A percentile compares a stretch with the other conserved stretches of the same genome.
phyloP scores from a whole-genome alignment of 306 rosid genomes.

The Vigna angularis region DNA sequence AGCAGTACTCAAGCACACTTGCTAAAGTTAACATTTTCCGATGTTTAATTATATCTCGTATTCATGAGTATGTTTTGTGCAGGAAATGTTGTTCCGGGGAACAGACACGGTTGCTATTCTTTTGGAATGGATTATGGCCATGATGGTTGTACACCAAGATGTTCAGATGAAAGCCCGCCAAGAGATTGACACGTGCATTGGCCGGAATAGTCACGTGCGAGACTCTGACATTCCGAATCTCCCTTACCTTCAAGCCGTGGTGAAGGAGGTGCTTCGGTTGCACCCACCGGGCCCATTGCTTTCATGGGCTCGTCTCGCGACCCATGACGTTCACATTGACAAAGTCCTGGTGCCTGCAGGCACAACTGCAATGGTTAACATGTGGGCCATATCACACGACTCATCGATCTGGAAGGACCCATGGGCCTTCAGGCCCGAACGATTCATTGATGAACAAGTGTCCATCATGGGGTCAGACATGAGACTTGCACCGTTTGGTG shows the following conservation, averaged over 20 bases:
- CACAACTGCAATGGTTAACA: conserved; percentile 82
- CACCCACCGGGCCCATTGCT: conserved; percentile 85
- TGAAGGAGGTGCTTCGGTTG: conserved; percentile 74
- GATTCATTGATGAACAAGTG: conserved; percentile 67
- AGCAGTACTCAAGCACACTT: not conserved
- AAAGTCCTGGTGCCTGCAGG: conserved; percentile 73
- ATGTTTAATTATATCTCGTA: too few relatives aligned
- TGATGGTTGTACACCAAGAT: conserved; percentile 72
- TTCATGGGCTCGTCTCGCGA: conserved; percentile 81
- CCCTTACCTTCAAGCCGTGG: conserved; percentile 72
- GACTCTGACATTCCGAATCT: conserved; percentile 67
- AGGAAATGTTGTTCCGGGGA: conserved; percentile 82
- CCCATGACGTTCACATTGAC: conserved; percentile 71
- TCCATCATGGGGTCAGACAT: conserved; percentile 67
- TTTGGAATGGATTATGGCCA: conserved; percentile 78
- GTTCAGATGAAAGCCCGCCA: conserved; percentile 59
- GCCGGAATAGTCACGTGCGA: conserved; percentile 51
- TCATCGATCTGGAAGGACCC: conserved; percentile 68
- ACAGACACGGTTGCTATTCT: conserved; percentile 75
- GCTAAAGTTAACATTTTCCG: too few relatives aligned
- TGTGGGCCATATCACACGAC: conserved; percentile 88
- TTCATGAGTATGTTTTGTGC: not conserved
- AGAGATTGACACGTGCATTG: conserved; percentile 61
- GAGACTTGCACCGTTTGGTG: conserved; percentile 76
- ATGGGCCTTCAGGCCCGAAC: conserved; percentile 63